Evolutionary conservation across 2,329 filamentous ascomycete species (phyloP).

Genomic region (Aspergillus arachidicola): DNA sequence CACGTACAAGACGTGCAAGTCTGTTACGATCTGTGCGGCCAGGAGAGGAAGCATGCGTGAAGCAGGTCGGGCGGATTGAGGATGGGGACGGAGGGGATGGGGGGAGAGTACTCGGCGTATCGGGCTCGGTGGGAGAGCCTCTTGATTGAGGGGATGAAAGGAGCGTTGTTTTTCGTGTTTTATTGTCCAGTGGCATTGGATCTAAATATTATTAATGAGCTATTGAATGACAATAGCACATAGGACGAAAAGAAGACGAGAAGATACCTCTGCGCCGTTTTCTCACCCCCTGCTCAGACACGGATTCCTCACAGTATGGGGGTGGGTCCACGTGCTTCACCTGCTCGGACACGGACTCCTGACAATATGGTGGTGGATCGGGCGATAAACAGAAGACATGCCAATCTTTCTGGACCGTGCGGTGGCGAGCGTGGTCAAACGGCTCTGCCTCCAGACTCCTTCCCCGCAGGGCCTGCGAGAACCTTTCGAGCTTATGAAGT

Average conservation of each 20-base stretch:
- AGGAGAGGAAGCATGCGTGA: conserved; percentile 17
- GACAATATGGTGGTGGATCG: conserved; percentile 22
- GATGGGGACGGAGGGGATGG: conserved; percentile 7
- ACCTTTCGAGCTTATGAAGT: conserved; percentile 16
- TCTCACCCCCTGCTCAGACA: conserved; percentile 14
- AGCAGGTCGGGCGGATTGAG: conserved; percentile 20
- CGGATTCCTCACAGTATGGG: conserved; percentile 14
- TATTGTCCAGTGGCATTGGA: conserved; percentile 14
- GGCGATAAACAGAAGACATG: conserved; percentile 16
- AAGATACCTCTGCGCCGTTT: conserved; percentile 25
- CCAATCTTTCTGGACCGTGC: conserved; percentile 19
- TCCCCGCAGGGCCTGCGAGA: conserved; percentile 16
- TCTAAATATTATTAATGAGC: conserved; percentile 20
- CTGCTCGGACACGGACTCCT: conserved; percentile 12
- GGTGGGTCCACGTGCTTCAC: conserved; percentile 17
- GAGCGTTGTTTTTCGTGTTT: conserved; percentile 18
- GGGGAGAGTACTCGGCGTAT: conserved; percentile 20
- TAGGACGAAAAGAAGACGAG: conserved; percentile 7
- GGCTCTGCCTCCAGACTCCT: conserved; percentile 14
- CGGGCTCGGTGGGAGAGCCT: conserved; percentile 23
- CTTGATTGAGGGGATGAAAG: conserved; percentile 16
- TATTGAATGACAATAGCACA: conserved; percentile 14
- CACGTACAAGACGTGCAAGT: conserved; percentile 18
- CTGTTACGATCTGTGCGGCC: conserved; percentile 9
- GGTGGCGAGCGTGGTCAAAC: conserved; percentile 19